Evolutionary conservation across 2,329 filamentous ascomycete genomes (phyloP).

Genomic region (Ceratocystis albifundus): DNA sequence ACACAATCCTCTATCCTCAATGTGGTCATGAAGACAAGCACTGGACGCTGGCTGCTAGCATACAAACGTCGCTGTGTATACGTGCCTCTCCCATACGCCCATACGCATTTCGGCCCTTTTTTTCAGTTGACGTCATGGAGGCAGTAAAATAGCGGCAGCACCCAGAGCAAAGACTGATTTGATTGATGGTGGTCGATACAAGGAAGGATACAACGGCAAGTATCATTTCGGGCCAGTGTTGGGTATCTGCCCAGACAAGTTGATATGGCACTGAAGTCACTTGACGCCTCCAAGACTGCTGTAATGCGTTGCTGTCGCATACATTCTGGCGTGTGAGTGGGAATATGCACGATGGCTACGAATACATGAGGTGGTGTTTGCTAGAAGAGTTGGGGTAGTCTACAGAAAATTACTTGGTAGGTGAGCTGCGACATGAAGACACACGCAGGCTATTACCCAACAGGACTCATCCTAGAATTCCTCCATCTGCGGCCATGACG

Average conservation of each 20-base stretch:
- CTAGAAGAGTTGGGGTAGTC: not conserved
- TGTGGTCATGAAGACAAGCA: not conserved
- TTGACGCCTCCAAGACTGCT: not conserved
- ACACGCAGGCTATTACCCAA: constrained; percentile 3
- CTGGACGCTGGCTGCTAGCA: not conserved
- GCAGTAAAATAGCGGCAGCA: not conserved
- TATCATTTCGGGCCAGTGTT: not conserved
- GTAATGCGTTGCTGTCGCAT: not conserved
- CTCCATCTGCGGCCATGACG: not conserved
- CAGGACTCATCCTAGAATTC: not conserved
- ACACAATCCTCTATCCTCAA: not conserved
- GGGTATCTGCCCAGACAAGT: not conserved
- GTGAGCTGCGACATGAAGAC: not conserved
- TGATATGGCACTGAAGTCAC: not conserved
- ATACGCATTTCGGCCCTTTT: constrained; percentile 6
- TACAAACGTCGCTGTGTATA: not conserved
- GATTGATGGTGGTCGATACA: not conserved
- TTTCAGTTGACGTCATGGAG: constrained; percentile 1
- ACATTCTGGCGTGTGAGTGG: not conserved
- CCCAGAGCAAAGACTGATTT: not conserved
- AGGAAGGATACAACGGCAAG: not conserved
- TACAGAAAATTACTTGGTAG: not conserved
- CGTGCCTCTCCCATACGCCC: not conserved
- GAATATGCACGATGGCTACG: not conserved
- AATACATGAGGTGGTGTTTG: not conserved